Conservation (phyloP, 2,329 filamentous ascomycete genomes). For the Stromatinia cepivora region DNA sequence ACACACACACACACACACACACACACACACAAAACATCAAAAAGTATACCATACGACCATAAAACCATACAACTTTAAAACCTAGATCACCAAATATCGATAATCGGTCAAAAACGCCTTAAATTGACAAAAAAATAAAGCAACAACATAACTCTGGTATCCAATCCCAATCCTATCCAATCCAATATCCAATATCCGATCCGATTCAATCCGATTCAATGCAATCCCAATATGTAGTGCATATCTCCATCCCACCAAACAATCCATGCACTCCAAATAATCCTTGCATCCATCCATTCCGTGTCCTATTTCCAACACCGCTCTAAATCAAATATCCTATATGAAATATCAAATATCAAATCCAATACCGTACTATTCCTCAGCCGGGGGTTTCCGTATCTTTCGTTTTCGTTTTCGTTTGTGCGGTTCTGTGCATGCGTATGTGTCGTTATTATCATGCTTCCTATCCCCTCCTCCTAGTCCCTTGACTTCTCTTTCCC, state of each 20-base stretch:
- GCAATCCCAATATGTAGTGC: too few relatives aligned
- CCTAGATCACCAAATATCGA: too few relatives aligned
- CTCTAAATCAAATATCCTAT: neutral
- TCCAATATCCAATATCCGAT: neutral
- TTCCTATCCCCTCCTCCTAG: too few relatives aligned
- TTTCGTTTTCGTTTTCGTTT: neutral
- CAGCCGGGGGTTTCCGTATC: neutral
- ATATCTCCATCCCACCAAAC: too few relatives aligned
- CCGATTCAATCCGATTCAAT: too few relatives aligned
- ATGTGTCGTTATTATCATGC: neutral
- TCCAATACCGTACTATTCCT: neutral
- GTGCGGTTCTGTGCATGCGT: neutral
- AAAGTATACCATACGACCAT: too few relatives aligned
- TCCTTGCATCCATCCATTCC: neutral
- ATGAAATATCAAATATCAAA: neutral
- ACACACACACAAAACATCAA: too few relatives aligned
- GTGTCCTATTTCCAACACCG: neutral
- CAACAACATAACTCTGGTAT: neutral
- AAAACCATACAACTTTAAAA: too few relatives aligned
- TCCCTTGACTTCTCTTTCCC: too few relatives aligned
- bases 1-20: too few relatives aligned
- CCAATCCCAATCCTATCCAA: neutral
- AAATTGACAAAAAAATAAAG: too few relatives aligned
- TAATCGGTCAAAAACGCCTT: too few relatives aligned
- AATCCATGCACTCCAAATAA: neutral